Evolutionary conservation across 2,329 filamentous ascomycete genomes (phyloP).

Genomic region (Davidsoniella neocaledoniae): DNA sequence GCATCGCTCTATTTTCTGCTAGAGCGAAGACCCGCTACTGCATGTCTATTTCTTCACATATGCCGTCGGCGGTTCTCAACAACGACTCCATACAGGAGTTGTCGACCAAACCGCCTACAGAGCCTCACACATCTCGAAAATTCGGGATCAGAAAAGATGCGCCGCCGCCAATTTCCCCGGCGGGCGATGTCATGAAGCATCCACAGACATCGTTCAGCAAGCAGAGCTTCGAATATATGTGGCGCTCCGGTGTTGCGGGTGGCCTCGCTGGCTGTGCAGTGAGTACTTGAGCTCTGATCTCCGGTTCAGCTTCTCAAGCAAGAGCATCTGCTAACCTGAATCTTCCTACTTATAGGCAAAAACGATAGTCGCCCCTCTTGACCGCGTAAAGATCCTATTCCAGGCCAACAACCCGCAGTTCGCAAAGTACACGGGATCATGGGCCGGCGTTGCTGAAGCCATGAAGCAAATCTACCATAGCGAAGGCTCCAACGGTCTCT

Average conservation of each 20-base stretch:
- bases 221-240: constrained; percentile 66
- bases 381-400: constrained; percentile 97
- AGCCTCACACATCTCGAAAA: background rate
- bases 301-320: background rate
- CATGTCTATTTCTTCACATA: background rate
- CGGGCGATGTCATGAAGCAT: constrained; percentile 26
- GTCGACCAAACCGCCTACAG: background rate
- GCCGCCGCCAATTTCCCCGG: constrained; percentile 28
- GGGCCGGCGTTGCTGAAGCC: constrained; percentile 66
- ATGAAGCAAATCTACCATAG: constrained; percentile 66
- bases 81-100: constrained; percentile 6
- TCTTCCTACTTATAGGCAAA: constrained; percentile 48
- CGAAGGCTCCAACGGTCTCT: constrained; percentile 63
- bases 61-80: constrained; percentile 9
- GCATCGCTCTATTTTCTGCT: background rate
- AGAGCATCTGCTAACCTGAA: background rate
- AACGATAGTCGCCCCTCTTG: constrained; percentile 85
- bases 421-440: constrained; percentile 78
- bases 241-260: constrained; percentile 71
- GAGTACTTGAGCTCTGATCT: constrained; percentile 21
- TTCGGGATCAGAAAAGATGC: constrained; percentile 16
- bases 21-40: background rate
- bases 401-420: constrained; percentile 91
- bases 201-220: constrained; percentile 30
- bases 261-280: constrained; percentile 86